Evolutionary conservation across 805 yeast genomes (phyloP).

Genomic region (Starmerella tilneyi): DNA sequence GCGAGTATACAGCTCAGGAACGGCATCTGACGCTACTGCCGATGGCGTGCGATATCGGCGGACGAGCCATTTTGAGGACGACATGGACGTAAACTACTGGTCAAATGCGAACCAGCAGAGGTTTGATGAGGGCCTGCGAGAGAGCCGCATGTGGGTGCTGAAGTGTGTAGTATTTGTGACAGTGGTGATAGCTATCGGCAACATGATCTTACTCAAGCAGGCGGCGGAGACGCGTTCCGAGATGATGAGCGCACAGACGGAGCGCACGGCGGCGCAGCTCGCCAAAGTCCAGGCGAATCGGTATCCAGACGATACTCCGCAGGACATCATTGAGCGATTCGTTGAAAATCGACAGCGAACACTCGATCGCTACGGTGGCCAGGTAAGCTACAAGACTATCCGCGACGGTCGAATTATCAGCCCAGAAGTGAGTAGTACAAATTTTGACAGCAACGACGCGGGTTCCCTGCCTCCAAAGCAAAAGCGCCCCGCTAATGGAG

Average conservation of each 20-base stretch:
- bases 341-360: constrained; percentile 32
- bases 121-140: constrained; percentile 35
- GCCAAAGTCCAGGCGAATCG: constrained; percentile 40
- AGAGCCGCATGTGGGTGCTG: constrained; percentile 36
- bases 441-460: not conserved
- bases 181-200: constrained; percentile 33
- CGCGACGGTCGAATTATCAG: no score
- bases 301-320: constrained; percentile 42
- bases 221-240: constrained; percentile 22
- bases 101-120: constrained; percentile 29
- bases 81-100: constrained; percentile 13
- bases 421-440: no score
- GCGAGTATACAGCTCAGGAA: not conserved
- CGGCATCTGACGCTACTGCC: not conserved
- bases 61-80: constrained; percentile 11
- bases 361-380: constrained; percentile 16
- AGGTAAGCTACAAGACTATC: constrained; percentile 11
- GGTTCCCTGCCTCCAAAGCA: not conserved
- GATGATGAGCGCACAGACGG: constrained; percentile 20
- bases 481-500: constrained; percentile 1
- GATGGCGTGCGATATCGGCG: not conserved
- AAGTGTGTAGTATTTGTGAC: constrained; percentile 37
- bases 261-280: constrained; percentile 33
- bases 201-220: constrained; percentile 31
- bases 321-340: constrained; percentile 47